A percentile compares a stretch with the other conserved stretches of the same genome.
phyloP scores from a whole-genome alignment of 108 stramenopile species.

The Nannochloropsis oceanica region DNA sequence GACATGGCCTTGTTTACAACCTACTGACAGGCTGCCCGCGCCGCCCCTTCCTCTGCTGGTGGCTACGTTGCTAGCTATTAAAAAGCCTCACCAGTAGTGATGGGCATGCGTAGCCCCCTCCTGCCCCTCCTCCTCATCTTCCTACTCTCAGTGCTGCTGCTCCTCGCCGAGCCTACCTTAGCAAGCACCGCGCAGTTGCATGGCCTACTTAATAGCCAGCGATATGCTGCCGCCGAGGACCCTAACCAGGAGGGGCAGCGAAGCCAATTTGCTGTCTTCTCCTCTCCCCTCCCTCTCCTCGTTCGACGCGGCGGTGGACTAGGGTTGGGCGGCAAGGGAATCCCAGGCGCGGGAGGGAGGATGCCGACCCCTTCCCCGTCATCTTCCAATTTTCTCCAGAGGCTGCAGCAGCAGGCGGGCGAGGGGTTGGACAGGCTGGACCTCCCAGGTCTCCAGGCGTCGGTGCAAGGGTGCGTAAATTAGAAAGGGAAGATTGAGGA shows the following conservation, averaged over 20 bases:
- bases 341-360: background rate
- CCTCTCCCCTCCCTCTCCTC: background rate
- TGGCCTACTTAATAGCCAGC: background rate
- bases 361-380: background rate
- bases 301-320: background rate
- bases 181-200: background rate
- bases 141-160: background rate
- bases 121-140: background rate
- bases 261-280: background rate
- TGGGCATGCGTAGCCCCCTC: background rate
- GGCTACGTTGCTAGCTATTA: no score
- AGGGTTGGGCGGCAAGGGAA: background rate
- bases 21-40: background rate
- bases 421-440: background rate
- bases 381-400: background rate
- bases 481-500: background rate
- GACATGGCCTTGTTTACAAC: no score
- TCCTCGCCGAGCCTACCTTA: background rate
- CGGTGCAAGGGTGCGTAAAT: background rate
- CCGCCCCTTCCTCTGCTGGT: background rate
- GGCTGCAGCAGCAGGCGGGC: background rate
- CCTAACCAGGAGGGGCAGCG: no score
- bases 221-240: background rate
- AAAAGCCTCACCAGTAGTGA: no score
- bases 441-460: background rate